Evolutionary conservation across 2,329 filamentous ascomycete species (phyloP), one percentile per base, ranked within the genome.

Genomic region (Aureobasidium zeae): DNA sequence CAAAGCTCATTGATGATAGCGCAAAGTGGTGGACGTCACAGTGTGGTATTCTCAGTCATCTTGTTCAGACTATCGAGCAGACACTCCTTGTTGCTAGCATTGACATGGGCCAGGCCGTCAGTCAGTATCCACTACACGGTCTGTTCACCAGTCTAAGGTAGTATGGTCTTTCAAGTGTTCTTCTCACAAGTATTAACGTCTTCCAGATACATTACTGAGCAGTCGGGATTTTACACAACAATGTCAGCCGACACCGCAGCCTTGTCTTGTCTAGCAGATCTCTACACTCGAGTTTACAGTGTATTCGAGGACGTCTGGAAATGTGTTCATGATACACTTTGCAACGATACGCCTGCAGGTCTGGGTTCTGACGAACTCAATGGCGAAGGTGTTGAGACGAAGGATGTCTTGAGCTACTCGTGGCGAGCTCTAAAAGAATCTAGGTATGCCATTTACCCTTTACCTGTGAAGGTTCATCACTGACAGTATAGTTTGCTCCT

Each of bases 361-460:
- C 81, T 91, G 59, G 68, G 86, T 3, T 82, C 81, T 0, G 79
- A 88, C 39, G 84, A 89, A 19, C 61, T 86, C n/a, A 77, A 83
- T 42, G 81, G 83, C 28, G 80, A 83, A 24, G 83, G 80, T 1
- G 71, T 86, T 2, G 81, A 83, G 39, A 87, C 86, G 0, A 96
- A 95, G 57, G 86, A 93, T 54, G 73, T 94, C 13, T 65, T 98
- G 34, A 96, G 89, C 51, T 98, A 91, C 61, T 94, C 87, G 49
- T 98, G 94, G 74, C 78, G 91, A 53, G 86, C 87, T 5, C 71
- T 95, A n/a, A 89, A 94, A 49, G 91, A 98, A 64, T 86, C 88
- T 17, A 94, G 86, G 83, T 86, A 36, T 21, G 16, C n/a, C n/a
- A n/a, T n/a, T n/a, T n/a, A n/a, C n/a, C n/a, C n/a, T n/a, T n/a